Evolutionary conservation across 1,284 basidiomycete genomes (phyloP), one percentile per base, ranked within the genome.

Genomic region (Papiliotrema nemorosa): DNA sequence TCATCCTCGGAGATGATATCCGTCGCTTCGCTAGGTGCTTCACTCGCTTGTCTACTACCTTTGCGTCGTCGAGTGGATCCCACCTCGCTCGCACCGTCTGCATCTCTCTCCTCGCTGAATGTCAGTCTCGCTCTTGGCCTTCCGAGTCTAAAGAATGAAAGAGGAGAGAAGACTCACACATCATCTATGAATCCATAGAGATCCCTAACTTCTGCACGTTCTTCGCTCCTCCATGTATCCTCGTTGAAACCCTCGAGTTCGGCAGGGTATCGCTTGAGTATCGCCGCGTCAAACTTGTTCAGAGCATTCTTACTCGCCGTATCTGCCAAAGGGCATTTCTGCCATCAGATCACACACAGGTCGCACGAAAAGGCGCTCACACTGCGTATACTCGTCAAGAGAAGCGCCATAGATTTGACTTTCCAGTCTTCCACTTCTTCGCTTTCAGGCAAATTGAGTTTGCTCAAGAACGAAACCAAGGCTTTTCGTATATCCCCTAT

Each of bases 401-500:
- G 76, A 14, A 87, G 76, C 47, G 84, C 79, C 16, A 87, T 69
- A 33, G 82, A 82, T 49, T 83, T 79, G 47, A 87, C 72, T 53
- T 82, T 81, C 59, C 78, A 77, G 18, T 79, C 76, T 48, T 88
- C 84, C 1, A 85, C 75, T 21, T 82, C 80, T 5, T 64, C 59
- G 7, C 51, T 53, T 25, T 84, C 81, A 0, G 86, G 85, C 13
- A 96, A 75, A 62, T 86, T 79, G 2, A 97, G 77, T 64, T 93
- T 90, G 36, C 80, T 78, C 2, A 97, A 79, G 35, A 89, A 78
- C 51, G 91, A 87, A 52, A 84, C 87, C 14, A 94, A 73, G 1
- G 84, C 79, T 70, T 94, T 96, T 63, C 86, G 83, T 55, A 86
- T 82, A 13, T 89, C 87, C 66, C 82, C 88, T 91, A 57, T 25